Percentiles rank a stretch among this genome's conserved stretches.
These are phyloP conservation scores for Aspergillus felis DNA, from an alignment of 2,329 filamentous ascomycete species.

Conservation along the genomic window DNA sequence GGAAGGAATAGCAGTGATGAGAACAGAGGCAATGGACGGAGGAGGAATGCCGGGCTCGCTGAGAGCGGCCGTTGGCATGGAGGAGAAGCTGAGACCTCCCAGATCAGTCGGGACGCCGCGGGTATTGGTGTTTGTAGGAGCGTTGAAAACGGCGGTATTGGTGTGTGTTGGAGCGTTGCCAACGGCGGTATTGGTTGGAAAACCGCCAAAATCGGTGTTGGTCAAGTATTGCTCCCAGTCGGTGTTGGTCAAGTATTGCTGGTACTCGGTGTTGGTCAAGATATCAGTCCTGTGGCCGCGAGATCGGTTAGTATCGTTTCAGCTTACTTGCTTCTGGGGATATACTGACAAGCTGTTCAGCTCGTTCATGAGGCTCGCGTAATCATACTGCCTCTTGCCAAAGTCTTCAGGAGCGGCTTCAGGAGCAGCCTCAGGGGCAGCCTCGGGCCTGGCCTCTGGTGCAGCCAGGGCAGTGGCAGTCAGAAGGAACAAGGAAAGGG, in stretches of 20 bases:
- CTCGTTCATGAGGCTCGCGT: constrained; percentile 1
- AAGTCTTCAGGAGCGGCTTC: not conserved
- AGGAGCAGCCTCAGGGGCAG: not conserved
- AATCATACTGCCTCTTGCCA: constrained; percentile 5
- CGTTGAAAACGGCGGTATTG: not conserved
- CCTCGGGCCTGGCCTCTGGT: not conserved
- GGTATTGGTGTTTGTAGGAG: not conserved
- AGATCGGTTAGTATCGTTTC: not conserved
- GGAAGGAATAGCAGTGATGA: constrained; percentile 25
- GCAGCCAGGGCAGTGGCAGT: constrained; percentile 18
- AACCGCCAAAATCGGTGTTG: not conserved
- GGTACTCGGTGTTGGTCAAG: not conserved
- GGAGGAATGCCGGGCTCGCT: constrained; percentile 19
- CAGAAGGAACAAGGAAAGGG: constrained; percentile 19
- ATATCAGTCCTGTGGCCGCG: not conserved
- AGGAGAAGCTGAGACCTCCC: not conserved
- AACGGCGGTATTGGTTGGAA: constrained; percentile 4
- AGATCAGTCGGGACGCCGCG: not conserved
- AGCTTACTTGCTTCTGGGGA: not conserved
- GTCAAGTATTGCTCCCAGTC: not conserved
- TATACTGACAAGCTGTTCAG: not conserved
- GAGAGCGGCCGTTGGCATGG: no score
- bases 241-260: not conserved
- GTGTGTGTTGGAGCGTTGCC: not conserved
- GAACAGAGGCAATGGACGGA: constrained; percentile 20